phyloP scores from a whole-genome alignment of 2,329 filamentous ascomycete genomes.

The Pseudocercospora vitis region DNA sequence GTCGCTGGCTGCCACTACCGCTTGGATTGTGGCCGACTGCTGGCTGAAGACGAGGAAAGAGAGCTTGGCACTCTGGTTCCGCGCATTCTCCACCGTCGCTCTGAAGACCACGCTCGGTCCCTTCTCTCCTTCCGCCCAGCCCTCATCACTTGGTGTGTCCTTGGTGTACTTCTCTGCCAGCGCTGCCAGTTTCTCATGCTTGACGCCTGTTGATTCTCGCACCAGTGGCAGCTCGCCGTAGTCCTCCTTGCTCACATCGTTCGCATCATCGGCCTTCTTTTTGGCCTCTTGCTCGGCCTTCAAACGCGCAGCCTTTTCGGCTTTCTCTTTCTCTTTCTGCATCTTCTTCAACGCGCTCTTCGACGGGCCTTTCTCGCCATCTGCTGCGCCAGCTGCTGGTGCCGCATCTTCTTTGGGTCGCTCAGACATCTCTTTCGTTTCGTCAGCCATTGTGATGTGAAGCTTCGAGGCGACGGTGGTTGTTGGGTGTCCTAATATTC shows the following conservation, averaged over 20 bases:
- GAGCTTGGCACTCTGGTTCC: slow-evolving; percentile 87
- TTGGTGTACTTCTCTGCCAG: slow-evolving; percentile 61
- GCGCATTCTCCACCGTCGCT: slow-evolving; percentile 81
- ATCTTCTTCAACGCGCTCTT: slow-evolving; percentile 86
- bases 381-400: slow-evolving; percentile 20
- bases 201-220: slow-evolving; percentile 44
- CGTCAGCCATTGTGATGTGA: slow-evolving; percentile 26
- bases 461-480: neutral
- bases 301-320: slow-evolving; percentile 66
- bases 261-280: slow-evolving; percentile 65
- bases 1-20: slow-evolving; percentile 64
- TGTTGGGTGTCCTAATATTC: neutral
- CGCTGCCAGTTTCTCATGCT: slow-evolving; percentile 60
- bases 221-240: slow-evolving; percentile 71
- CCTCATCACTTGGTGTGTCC: slow-evolving; percentile 29
- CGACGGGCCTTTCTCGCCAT: slow-evolving; percentile 53
- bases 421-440: slow-evolving; percentile 30
- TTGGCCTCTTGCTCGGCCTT: slow-evolving; percentile 67
- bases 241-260: slow-evolving; percentile 68
- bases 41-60: slow-evolving; percentile 84
- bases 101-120: slow-evolving; percentile 67
- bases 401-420: slow-evolving; percentile 34
- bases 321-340: slow-evolving; percentile 83
- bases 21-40: slow-evolving; percentile 75
- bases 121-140: slow-evolving; percentile 19